Base-by-base conservation (phyloP, 1,139 yeast species). In the Wickerhamomyces sp. region DNA sequence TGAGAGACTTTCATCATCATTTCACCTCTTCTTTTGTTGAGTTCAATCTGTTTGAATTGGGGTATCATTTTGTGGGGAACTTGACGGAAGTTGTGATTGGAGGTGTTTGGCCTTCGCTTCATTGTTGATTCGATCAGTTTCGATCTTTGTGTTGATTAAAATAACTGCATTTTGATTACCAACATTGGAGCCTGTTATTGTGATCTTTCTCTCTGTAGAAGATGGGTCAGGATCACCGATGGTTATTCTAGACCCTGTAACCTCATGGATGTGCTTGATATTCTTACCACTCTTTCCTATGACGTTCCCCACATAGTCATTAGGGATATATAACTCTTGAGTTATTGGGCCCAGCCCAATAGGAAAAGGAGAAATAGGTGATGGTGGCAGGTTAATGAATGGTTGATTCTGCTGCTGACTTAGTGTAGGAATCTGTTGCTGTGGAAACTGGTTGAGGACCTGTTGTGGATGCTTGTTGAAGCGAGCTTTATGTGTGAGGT, bases 241-340 rank as follows among this genome's bases (percentile, higher is more conserved):
- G 55, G 81, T 79, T 27, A 89, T 88, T 47, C 84, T 81, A 36
- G 89, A 77, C 42, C 95, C 93, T 39, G 93, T 81, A 41, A 79
- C 73, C 52, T 82, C 84, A 54, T 95, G 77, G 40, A 89, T 83
- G 51, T 85, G 89, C 59, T 83, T 86, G 48, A 89, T 84, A 58
- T 83, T 86, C 58, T 82, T 79, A 27, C 96, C 96, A 36, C 89
- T 89, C 65, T 83, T 86, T 8, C 96, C 96, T 53, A 89, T 89
- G 23, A 89, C 84, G 35, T 88, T 79, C 0, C 96, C 96, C 41
- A 88, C 91, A 63, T 75, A 83, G 40, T 78, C 76, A 59, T 85
- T 84, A 35, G 95, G 91, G 39, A 89, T 89, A 55, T 69, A 82
- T 4, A 88, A 70, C 51, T 85, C 91, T 63, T 86, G 90, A 48